Evolutionary conservation across 2,329 filamentous ascomycete genomes (phyloP).

Genomic region (Neopestalotiopsis sp.): DNA sequence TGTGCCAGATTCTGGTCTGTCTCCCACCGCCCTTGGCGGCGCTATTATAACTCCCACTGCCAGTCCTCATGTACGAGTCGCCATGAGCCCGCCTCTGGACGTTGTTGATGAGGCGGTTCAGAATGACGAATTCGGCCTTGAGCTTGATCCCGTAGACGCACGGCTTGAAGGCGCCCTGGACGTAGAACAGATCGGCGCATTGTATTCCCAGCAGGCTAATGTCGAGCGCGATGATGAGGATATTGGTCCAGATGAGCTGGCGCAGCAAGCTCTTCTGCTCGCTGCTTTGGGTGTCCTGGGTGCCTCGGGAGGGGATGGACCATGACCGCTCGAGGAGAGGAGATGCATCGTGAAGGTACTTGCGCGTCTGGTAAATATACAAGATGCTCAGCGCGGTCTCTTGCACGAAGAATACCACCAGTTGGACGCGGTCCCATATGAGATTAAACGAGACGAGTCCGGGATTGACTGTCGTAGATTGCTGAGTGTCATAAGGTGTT

Average conservation of each 20-base stretch:
- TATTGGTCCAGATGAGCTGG: conserved; percentile 43
- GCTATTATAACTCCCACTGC: not conserved
- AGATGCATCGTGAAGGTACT: not conserved
- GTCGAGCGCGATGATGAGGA: conserved; percentile 45
- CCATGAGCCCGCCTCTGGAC: not conserved
- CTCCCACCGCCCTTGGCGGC: not conserved
- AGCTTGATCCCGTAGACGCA: conserved; percentile 40
- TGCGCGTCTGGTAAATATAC: conserved; percentile 36
- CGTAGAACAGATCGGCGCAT: conserved; percentile 40
- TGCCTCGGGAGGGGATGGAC: not conserved
- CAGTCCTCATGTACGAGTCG: not conserved
- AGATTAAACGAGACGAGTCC: not conserved
- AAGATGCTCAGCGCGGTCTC: conserved; percentile 35
- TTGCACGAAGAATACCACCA: conserved; percentile 38
- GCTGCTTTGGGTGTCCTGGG: not conserved
- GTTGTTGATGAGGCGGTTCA: conserved; percentile 2
- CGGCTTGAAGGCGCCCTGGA: conserved; percentile 41
- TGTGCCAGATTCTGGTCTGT: not conserved
- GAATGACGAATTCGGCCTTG: conserved; percentile 1
- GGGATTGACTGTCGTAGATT: not conserved
- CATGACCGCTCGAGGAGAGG: conserved; percentile 4
- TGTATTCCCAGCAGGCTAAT: conserved; percentile 42
- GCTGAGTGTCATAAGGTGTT: not conserved
- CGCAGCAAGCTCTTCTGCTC: conserved; percentile 28
- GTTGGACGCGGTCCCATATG: conserved; percentile 25